Percentiles rank a stretch among this genome's conserved stretches.
Evolutionary conservation across 1,139 yeast genomes (phyloP).

Genomic region (Scheffersomyces quercinus): DNA sequence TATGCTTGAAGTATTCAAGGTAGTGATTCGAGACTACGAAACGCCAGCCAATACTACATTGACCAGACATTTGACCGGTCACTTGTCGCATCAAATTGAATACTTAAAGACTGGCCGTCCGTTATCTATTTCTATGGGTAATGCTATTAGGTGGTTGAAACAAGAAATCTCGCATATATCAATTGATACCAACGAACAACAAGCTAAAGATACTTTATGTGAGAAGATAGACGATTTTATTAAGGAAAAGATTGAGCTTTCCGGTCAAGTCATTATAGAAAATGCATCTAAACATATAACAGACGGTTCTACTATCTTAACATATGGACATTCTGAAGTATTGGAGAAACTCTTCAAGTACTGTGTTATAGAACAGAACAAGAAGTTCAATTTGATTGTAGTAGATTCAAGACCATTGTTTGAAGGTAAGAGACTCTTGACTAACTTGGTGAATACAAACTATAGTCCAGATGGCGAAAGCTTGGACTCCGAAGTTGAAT

Average conservation of each 20-base stretch:
- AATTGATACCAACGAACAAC: slow-evolving; percentile 68
- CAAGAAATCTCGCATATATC: slow-evolving; percentile 84
- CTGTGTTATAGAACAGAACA: slow-evolving; percentile 62
- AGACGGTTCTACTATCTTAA: slow-evolving; percentile 77
- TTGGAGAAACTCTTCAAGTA: slow-evolving; percentile 72
- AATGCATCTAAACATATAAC: slow-evolving; percentile 76
- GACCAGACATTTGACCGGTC: slow-evolving; percentile 84
- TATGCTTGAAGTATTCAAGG: slow-evolving; percentile 84
- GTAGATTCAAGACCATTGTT: slow-evolving; percentile 96
- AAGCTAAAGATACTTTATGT: slow-evolving; percentile 68
- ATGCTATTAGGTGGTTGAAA: slow-evolving; percentile 94
- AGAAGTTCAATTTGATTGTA: slow-evolving; percentile 75
- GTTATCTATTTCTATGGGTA: slow-evolving; percentile 92
- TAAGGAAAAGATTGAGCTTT: slow-evolving; percentile 79
- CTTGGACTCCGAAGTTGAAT: slow-evolving; percentile 50
- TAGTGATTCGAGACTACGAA: slow-evolving; percentile 73
- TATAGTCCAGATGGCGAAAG: slow-evolving; percentile 32
- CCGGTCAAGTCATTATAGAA: slow-evolving; percentile 82
- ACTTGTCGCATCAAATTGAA: slow-evolving; percentile 92
- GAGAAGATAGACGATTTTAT: slow-evolving; percentile 78
- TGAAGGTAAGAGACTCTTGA: slow-evolving; percentile 83
- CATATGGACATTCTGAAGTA: slow-evolving; percentile 88
- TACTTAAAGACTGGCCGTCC: slow-evolving; percentile 91
- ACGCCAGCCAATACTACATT: slow-evolving; percentile 87
- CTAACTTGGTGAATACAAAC: slow-evolving; percentile 48